phyloP scores from a whole-genome alignment of 2,329 filamentous ascomycete species.

The Fusarium clavum region DNA sequence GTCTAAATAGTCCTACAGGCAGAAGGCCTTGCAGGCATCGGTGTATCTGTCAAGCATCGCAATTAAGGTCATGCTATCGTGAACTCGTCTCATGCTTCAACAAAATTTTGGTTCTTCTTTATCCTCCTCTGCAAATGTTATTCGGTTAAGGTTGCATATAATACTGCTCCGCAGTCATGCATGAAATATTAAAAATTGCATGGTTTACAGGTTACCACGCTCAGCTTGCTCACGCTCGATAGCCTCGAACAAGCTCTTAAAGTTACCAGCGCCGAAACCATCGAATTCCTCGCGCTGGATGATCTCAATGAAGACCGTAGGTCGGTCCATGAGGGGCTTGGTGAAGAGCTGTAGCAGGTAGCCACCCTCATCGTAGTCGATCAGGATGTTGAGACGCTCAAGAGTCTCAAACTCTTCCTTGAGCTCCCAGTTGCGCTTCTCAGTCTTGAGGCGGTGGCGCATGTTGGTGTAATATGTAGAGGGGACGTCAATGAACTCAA shows the following conservation, averaged over 20 bases:
- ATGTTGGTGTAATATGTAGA: slow-evolving; percentile 87
- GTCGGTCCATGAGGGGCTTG: slow-evolving; percentile 92
- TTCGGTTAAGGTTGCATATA: background rate
- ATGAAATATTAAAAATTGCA: background rate
- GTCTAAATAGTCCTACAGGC: slow-evolving; percentile 8
- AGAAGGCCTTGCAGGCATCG: slow-evolving; percentile 3
- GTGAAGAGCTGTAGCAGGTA: slow-evolving; percentile 84
- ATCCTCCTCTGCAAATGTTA: slow-evolving; percentile 11
- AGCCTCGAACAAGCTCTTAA: slow-evolving; percentile 94
- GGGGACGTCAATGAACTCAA: slow-evolving; percentile 93
- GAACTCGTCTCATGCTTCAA: slow-evolving; percentile 22
- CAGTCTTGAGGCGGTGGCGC: slow-evolving; percentile 76
- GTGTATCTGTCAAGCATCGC: slow-evolving; percentile 23
- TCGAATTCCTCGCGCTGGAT: slow-evolving; percentile 92
- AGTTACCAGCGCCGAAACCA: slow-evolving; percentile 94
- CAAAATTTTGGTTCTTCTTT: slow-evolving; percentile 13
- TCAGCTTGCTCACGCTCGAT: slow-evolving; percentile 93
- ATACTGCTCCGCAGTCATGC: background rate
- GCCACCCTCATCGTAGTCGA: slow-evolving; percentile 94
- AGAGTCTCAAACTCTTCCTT: slow-evolving; percentile 84
- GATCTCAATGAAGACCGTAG: slow-evolving; percentile 96
- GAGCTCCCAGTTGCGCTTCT: slow-evolving; percentile 70
- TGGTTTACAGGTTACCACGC: slow-evolving; percentile 78
- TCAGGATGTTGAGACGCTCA: slow-evolving; percentile 83
- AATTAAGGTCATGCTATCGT: slow-evolving; percentile 18